Evolutionary conservation across 202 grass and related monocot species (phyloP).

Genomic region (Miscanthus sacchariflorus): DNA sequence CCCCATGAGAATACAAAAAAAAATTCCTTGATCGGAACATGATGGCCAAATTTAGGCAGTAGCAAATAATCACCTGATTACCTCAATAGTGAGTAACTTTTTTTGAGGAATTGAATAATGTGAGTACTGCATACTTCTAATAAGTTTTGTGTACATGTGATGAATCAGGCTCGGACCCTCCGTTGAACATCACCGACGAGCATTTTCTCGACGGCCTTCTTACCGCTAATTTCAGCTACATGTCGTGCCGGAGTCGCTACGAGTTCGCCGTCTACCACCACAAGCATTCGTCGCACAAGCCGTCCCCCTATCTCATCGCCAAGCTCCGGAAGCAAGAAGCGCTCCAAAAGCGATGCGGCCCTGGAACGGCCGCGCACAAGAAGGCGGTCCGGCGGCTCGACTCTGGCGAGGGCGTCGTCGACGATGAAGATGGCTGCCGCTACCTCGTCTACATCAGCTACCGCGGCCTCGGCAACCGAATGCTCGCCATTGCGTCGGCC

Average conservation of each 20-base stretch:
- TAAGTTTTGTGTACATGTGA: neutral
- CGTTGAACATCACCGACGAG: conserved; percentile 26
- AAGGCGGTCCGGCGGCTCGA: conserved; percentile 54
- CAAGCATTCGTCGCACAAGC: conserved; percentile 33
- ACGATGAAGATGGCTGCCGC: conserved; percentile 43
- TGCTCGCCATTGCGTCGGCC: conserved; percentile 64
- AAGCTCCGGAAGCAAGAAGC: conserved; percentile 71
- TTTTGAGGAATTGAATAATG: too few relatives aligned
- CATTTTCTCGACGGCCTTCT: conserved; percentile 63
- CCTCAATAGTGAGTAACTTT: neutral
- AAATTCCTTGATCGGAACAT: too few relatives aligned
- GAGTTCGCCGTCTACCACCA: conserved; percentile 57
- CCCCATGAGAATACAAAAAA: too few relatives aligned
- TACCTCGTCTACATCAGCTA: conserved; percentile 78
- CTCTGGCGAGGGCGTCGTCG: conserved; percentile 39
- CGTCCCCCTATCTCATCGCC: conserved; percentile 56
- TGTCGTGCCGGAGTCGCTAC: conserved; percentile 65
- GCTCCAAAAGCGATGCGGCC: conserved; percentile 75
- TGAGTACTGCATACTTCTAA: too few relatives aligned
- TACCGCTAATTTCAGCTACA: conserved; percentile 40
- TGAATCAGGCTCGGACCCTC: conserved; percentile 7
- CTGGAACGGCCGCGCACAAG: conserved; percentile 50
- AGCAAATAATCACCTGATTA: neutral
- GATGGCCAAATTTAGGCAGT: neutral
- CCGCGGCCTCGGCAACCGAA: conserved; percentile 77